phyloP scores from a whole-genome alignment of 176 grass and related monocot species.

The Aegilops longissima region DNA sequence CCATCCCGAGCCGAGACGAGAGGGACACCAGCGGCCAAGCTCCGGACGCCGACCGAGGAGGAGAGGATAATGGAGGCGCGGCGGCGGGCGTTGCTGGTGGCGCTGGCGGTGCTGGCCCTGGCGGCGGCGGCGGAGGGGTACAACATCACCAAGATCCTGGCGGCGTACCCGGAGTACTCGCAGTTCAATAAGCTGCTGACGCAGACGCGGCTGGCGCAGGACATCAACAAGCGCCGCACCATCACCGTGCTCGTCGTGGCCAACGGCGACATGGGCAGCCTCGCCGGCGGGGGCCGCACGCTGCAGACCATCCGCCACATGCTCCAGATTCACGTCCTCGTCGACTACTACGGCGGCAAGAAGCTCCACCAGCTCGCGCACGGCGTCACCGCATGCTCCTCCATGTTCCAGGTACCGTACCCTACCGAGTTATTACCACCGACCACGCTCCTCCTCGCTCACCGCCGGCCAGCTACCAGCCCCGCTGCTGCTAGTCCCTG shows the following conservation, averaged over 20 bases:
- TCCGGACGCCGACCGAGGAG: neutral
- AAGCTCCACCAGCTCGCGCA: conserved; percentile 89
- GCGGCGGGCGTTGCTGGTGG: conserved; percentile 7
- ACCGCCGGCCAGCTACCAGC: neutral
- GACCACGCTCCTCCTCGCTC: neutral
- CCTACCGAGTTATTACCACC: too few relatives aligned
- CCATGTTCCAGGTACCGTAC: conserved; percentile 68
- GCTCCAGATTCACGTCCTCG: conserved; percentile 80
- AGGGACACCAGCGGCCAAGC: neutral
- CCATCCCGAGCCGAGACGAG: neutral
- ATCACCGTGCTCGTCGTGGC: conserved; percentile 82
- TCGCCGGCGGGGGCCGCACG: conserved; percentile 47
- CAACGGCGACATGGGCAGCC: conserved; percentile 65
- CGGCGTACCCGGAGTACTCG: conserved; percentile 70
- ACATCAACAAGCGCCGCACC: conserved; percentile 89
- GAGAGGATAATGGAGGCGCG: neutral
- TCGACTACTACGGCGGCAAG: conserved; percentile 93
- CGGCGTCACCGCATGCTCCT: conserved; percentile 60
- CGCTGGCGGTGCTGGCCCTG: conserved; percentile 17
- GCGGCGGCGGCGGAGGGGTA: conserved; percentile 36
- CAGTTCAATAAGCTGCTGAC: conserved; percentile 85
- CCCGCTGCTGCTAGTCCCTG: neutral
- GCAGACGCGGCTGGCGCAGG: conserved; percentile 59
- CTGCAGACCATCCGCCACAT: conserved; percentile 78
- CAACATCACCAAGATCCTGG: conserved; percentile 95